A percentile compares a stretch with the other conserved stretches of the same genome.
Conservation (phyloP, 164 flowering plant species). For the Stephania japonica region DNA sequence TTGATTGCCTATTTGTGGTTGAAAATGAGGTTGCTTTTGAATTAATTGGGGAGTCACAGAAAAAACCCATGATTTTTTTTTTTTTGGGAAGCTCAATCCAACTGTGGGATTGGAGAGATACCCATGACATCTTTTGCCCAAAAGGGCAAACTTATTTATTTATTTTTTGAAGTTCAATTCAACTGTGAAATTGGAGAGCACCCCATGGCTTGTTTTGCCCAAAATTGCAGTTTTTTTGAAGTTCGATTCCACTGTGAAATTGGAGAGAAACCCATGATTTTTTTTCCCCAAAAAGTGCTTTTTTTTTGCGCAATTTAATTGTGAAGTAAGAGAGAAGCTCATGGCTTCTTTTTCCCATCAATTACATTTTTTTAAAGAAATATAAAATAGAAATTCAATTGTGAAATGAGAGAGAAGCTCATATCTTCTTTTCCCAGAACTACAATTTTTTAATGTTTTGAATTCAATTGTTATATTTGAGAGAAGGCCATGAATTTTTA, state of each 20-base stretch:
- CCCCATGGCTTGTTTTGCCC: not conserved
- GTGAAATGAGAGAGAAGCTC: not conserved
- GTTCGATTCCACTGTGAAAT: not conserved
- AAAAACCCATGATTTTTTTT: not conserved
- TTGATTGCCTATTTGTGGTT: no score
- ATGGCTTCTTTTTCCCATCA: not conserved
- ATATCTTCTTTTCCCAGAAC: not conserved
- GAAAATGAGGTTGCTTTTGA: not conserved
- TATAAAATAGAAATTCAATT: not conserved
- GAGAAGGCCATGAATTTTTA: not conserved
- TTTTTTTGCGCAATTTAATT: not conserved
- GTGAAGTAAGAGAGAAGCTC: no score
- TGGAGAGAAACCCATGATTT: not conserved
- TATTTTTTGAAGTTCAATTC: not conserved
- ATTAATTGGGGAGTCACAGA: not conserved
- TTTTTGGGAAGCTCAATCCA: no score
- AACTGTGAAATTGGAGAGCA: not conserved
- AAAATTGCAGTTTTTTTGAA: no score
- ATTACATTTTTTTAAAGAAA: not conserved
- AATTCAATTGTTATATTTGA: not conserved
- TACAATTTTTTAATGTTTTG: not conserved
- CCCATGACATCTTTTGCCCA: not conserved
- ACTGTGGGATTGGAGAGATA: no score
- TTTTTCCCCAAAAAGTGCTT: not conserved
- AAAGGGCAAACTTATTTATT: not conserved